Evolutionary conservation across 2,329 filamentous ascomycete species (phyloP).

Genomic region (Fusarium denticulatum): DNA sequence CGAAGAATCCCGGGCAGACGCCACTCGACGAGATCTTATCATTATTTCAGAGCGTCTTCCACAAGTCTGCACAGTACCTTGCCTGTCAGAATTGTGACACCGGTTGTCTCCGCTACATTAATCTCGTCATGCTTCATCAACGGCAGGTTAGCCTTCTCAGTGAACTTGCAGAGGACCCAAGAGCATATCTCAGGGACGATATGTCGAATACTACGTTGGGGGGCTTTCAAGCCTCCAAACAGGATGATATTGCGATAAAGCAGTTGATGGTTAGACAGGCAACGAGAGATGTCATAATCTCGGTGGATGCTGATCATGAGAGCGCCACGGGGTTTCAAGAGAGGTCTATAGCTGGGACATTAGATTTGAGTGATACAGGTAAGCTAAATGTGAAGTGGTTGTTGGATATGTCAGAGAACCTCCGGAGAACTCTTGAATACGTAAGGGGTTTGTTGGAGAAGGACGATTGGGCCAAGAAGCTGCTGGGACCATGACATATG

Average conservation of each 20-base stretch:
- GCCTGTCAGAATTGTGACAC: slow-evolving; percentile 5
- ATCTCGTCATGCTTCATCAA: slow-evolving; percentile 16
- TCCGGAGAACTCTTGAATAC: neutral
- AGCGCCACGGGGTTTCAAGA: neutral
- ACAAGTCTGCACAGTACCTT: neutral
- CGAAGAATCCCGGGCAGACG: neutral
- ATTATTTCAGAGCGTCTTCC: neutral
- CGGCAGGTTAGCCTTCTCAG: neutral
- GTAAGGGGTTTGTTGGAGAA: neutral
- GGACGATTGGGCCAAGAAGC: neutral
- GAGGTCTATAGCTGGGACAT: neutral
- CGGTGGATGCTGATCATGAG: neutral
- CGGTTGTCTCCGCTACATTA: neutral
- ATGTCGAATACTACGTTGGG: neutral
- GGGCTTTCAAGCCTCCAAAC: neutral
- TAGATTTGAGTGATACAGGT: slow-evolving; percentile 1
- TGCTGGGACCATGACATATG: too few species aligned
- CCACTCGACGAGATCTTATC: neutral
- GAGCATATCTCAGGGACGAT: neutral
- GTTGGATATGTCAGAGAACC: neutral
- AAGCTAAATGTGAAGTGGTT: slow-evolving; percentile 14
- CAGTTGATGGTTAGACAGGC: slow-evolving; percentile 3
- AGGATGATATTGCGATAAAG: slow-evolving; percentile 3
- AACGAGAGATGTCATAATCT: neutral
- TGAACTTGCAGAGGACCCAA: neutral